These are phyloP conservation scores for Penicillium pulvis DNA, from an alignment of 495 filamentous ascomycete species.

Conservation along the genomic window DNA sequence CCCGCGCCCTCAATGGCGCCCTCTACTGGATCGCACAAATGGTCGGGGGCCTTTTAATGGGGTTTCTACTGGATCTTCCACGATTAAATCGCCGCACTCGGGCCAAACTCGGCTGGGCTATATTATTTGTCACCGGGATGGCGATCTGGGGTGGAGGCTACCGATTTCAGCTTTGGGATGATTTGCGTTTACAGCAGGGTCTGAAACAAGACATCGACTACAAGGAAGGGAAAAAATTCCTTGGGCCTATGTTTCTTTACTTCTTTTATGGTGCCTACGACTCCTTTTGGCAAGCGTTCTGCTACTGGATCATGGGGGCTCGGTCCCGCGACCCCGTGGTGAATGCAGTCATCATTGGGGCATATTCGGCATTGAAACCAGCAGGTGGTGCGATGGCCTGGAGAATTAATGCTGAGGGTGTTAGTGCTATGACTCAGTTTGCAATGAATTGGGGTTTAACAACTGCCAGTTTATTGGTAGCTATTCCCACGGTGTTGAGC, in stretches of 20 bases:
- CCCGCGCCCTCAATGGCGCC: conserved; percentile 50
- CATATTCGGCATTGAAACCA: conserved; percentile 92
- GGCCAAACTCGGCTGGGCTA: conserved; percentile 45
- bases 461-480: not conserved
- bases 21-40: conserved; percentile 60
- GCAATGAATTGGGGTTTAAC: conserved; percentile 64
- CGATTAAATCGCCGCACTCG: conserved; percentile 39
- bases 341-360: conserved; percentile 84
- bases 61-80: conserved; percentile 47
- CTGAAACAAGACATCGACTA: conserved; percentile 45
- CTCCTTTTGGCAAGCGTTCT: conserved; percentile 67
- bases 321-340: conserved; percentile 83
- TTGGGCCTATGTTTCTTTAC: conserved; percentile 56
- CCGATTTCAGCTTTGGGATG: conserved; percentile 48
- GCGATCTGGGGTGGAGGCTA: conserved; percentile 58
- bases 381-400: conserved; percentile 81
- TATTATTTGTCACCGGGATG: conserved; percentile 49
- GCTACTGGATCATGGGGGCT: conserved; percentile 88
- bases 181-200: conserved; percentile 28
- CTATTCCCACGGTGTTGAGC: not conserved
- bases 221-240: conserved; percentile 31
- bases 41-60: conserved; percentile 53
- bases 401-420: conserved; percentile 66
- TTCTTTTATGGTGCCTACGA: conserved; percentile 58
- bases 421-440: conserved; percentile 58